phyloP scores from a whole-genome alignment of 208 protist species.

The Trypanosoma scelopori region DNA sequence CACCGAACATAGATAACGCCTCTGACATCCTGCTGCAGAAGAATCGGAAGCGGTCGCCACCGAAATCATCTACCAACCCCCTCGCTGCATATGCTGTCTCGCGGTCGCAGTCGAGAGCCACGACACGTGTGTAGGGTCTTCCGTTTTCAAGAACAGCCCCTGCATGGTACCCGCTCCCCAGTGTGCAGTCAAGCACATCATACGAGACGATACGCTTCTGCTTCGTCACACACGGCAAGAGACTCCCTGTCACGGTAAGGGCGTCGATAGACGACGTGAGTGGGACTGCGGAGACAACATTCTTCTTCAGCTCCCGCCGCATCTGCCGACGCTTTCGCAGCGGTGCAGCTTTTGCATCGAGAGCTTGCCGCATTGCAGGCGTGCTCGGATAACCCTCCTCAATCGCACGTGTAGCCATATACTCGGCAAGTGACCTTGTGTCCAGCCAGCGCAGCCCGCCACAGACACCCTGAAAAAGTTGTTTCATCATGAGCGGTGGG shows the following conservation, averaged over 20 bases:
- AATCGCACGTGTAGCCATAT: conserved; percentile 69
- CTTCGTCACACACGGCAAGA: conserved; percentile 24
- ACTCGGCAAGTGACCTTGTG: conserved; percentile 59
- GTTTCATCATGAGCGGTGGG: conserved; percentile 87
- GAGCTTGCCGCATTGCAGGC: conserved; percentile 32
- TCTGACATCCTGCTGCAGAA: conserved; percentile 76
- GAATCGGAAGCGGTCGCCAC: conserved; percentile 71
- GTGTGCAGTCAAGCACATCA: conserved; percentile 88
- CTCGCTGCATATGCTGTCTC: conserved; percentile 37
- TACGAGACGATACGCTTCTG: conserved; percentile 66
- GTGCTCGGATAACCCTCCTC: conserved; percentile 66
- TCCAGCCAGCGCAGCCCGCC: conserved; percentile 80
- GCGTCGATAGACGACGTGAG: conserved; percentile 20
- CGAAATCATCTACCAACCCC: conserved; percentile 67
- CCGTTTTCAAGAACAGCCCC: conserved; percentile 82
- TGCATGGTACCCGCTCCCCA: conserved; percentile 81
- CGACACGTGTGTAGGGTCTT: conserved; percentile 79
- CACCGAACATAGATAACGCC: conserved; percentile 79
- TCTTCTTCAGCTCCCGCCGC: conserved; percentile 7
- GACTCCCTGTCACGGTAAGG: conserved; percentile 28
- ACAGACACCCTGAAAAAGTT: conserved; percentile 76
- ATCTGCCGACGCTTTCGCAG: conserved; percentile 11
- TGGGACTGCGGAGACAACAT: not conserved
- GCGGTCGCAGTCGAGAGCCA: conserved; percentile 81
- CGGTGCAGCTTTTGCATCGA: conserved; percentile 32